Evolutionary conservation across 1,284 basidiomycete species (phyloP).

Genomic region (Cryptococcus sp.): DNA sequence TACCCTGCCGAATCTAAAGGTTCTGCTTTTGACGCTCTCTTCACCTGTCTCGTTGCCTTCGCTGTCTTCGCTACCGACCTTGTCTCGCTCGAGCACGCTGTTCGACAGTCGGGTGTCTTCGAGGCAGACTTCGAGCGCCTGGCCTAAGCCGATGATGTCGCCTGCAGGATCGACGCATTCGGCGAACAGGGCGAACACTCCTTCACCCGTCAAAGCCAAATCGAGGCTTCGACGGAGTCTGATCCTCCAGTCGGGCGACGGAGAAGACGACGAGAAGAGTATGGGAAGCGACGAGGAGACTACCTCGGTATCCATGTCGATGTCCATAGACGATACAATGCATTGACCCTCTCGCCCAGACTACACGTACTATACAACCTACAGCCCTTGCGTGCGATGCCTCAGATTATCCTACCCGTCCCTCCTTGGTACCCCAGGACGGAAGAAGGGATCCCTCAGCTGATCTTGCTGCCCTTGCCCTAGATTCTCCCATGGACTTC

Average conservation of each 20-base stretch:
- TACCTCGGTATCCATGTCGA: neutral
- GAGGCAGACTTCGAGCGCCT: conserved; percentile 5
- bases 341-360: neutral
- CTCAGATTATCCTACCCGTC: too few relatives aligned
- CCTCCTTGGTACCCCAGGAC: conserved; percentile 3
- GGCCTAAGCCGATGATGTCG: neutral
- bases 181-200: neutral
- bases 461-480: neutral
- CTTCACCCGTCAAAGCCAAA: neutral
- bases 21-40: conserved; percentile 73
- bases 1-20: conserved; percentile 93
- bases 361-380: too few relatives aligned
- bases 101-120: conserved; percentile 7
- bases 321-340: neutral
- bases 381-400: too few relatives aligned
- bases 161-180: neutral
- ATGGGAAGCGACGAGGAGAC: neutral
- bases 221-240: neutral
- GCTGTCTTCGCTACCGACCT: neutral
- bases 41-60: conserved; percentile 26
- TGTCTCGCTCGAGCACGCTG: conserved; percentile 9
- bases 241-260: neutral
- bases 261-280: neutral
- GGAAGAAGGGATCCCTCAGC: conserved; percentile 2
- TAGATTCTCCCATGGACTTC: neutral